phyloP scores from a whole-genome alignment of 2,329 filamentous ascomycete genomes.

The Penicillium sp. region DNA sequence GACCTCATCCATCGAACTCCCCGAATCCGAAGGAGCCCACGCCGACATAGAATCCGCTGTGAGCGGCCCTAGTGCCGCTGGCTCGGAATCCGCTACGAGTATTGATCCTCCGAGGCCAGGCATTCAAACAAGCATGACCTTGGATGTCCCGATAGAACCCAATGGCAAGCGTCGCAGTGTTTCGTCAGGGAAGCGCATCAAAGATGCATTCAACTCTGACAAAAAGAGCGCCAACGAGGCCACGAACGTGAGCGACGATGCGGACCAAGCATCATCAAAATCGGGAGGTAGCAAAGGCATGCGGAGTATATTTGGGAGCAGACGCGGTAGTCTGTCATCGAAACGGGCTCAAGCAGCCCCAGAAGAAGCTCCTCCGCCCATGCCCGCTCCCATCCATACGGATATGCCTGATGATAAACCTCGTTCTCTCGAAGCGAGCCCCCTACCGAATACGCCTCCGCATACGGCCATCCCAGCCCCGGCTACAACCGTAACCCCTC shows the following conservation, averaged over 20 bases:
- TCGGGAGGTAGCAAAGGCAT: slow-evolving; percentile 41
- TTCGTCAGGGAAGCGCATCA: slow-evolving; percentile 67
- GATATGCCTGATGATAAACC: slow-evolving; percentile 26
- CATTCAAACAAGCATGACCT: slow-evolving; percentile 26
- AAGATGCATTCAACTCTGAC: slow-evolving; percentile 58
- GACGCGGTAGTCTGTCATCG: slow-evolving; percentile 34
- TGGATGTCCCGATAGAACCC: slow-evolving; percentile 33
- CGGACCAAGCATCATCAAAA: slow-evolving; percentile 43
- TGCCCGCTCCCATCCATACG: slow-evolving; percentile 32
- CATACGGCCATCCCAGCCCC: slow-evolving; percentile 37
- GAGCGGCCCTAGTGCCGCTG: slow-evolving; percentile 28
- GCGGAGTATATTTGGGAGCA: slow-evolving; percentile 36
- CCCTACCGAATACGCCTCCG: slow-evolving; percentile 31
- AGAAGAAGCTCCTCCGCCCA: slow-evolving; percentile 28
- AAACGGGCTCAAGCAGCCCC: slow-evolving; percentile 26
- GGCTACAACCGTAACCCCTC: slow-evolving; percentile 58
- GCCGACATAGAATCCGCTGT: slow-evolving; percentile 26
- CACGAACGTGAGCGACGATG: slow-evolving; percentile 51
- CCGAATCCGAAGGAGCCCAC: slow-evolving; percentile 32
- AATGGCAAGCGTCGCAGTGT: slow-evolving; percentile 52
- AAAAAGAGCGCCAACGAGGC: slow-evolving; percentile 28
- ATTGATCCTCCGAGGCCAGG: slow-evolving; percentile 28
- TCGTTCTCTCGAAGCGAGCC: slow-evolving; percentile 22
- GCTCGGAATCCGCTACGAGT: slow-evolving; percentile 43
- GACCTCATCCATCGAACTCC: slow-evolving; percentile 45